Evolutionary conservation across 768 basidiomycete species (phyloP).

Genomic region (Coprinopsis sp.): DNA sequence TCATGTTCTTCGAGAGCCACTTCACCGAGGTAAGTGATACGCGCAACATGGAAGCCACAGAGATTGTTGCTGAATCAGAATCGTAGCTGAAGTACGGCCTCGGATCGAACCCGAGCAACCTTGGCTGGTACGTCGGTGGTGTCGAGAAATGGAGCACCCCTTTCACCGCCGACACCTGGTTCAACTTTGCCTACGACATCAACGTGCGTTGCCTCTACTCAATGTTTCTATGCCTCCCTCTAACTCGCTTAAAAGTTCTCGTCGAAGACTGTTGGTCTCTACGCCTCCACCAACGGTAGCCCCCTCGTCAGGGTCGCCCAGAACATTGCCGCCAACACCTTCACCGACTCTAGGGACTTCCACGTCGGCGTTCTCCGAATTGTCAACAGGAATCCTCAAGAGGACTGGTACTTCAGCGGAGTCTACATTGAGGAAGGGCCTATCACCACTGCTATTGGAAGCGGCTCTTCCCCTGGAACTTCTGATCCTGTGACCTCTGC

Average conservation of each 20-base stretch:
- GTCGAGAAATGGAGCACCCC: conserved; percentile 46
- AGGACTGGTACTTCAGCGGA: conserved; percentile 58
- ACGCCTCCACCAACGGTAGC: conserved; percentile 45
- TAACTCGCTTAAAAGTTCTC: conserved; percentile 37
- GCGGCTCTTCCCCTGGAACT: conserved; percentile 17
- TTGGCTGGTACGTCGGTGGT: conserved; percentile 49
- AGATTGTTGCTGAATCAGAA: conserved; percentile 1
- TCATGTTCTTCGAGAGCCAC: conserved; percentile 59
- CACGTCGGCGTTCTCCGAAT: conserved; percentile 60
- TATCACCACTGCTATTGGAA: conserved; percentile 50
- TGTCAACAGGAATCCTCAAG: conserved; percentile 38
- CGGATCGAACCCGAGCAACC: conserved; percentile 40
- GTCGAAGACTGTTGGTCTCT: conserved; percentile 50
- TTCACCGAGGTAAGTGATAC: conserved; percentile 47
- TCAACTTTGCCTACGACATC: conserved; percentile 66
- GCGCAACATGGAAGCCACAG: neutral
- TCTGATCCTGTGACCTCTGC: conserved; percentile 12
- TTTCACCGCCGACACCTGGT: conserved; percentile 51
- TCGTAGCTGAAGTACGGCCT: conserved; percentile 54
- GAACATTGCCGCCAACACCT: conserved; percentile 44
- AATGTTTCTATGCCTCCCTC: neutral
- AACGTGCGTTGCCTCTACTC: conserved; percentile 34
- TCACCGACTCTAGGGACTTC: conserved; percentile 57
- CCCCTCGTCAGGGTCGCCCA: conserved; percentile 47
- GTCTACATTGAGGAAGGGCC: conserved; percentile 57